Evolutionary conservation across 495 filamentous ascomycete genomes (phyloP).

Genomic region (Copromyces sp.): DNA sequence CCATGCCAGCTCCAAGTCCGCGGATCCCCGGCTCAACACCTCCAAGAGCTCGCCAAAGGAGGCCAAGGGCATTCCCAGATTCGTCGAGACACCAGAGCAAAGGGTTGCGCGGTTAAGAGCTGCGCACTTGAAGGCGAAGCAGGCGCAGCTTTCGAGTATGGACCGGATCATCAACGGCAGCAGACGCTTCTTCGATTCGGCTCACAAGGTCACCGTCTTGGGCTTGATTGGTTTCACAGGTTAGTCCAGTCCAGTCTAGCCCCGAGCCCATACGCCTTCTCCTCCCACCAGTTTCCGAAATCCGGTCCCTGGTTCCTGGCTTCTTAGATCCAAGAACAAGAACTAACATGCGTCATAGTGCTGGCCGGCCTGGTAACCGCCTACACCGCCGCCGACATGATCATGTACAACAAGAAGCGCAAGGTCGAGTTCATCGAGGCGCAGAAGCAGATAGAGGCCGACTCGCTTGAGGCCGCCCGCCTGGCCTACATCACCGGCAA

Average conservation of each 20-base stretch:
- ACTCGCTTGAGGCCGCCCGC: constrained; percentile 42
- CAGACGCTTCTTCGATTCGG: constrained; percentile 67
- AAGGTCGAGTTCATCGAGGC: constrained; percentile 56
- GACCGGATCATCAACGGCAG: constrained; percentile 61
- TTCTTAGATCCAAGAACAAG: constrained; percentile 3
- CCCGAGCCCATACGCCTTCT: background rate
- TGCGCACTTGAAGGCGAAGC: constrained; percentile 59
- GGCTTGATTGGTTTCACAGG: constrained; percentile 70
- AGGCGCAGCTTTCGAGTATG: constrained; percentile 52
- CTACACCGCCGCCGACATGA: constrained; percentile 78
- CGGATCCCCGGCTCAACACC: constrained; percentile 48
- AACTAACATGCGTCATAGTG: constrained; percentile 34
- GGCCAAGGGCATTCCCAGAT: constrained; percentile 8
- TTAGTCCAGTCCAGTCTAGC: constrained; percentile 32
- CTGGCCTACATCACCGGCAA: constrained; percentile 50
- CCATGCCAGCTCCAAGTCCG: constrained; percentile 66
- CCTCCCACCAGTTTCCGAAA: background rate
- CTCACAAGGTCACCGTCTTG: constrained; percentile 67
- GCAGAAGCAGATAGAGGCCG: constrained; percentile 46
- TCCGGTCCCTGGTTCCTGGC: background rate
- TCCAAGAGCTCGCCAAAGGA: constrained; percentile 38
- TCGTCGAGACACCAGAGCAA: constrained; percentile 72
- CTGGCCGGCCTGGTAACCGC: constrained; percentile 62
- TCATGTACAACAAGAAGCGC: constrained; percentile 69
- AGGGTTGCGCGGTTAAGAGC: constrained; percentile 81